Evolutionary conservation across 2,329 filamentous ascomycete species (phyloP).

Genomic region (Ophiostoma quercus): DNA sequence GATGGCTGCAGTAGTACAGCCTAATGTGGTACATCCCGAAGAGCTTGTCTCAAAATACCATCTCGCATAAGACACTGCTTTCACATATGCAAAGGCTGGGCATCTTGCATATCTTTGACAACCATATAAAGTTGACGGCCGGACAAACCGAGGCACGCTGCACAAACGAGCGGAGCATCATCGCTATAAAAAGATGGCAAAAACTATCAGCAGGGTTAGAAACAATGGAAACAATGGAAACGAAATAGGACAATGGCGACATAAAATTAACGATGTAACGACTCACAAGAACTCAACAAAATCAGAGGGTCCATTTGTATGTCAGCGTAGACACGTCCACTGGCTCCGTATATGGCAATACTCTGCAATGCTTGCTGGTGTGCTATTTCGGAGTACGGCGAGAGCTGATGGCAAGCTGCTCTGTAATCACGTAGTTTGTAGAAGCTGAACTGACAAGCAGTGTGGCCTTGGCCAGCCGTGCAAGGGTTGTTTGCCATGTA

Average conservation of each 20-base stretch:
- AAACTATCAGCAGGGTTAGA: background rate
- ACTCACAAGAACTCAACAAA: background rate
- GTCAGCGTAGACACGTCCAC: background rate
- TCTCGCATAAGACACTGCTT: background rate
- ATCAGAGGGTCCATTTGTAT: background rate
- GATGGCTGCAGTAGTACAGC: background rate
- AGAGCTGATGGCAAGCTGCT: background rate
- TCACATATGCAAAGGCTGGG: background rate
- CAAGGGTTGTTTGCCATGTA: constrained; percentile 9
- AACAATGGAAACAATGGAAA: background rate
- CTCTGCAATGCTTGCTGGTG: background rate
- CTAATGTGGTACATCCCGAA: background rate
- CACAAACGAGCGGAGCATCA: background rate
- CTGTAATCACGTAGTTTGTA: no score
- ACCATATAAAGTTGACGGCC: background rate
- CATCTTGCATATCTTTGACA: background rate
- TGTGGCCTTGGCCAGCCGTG: background rate
- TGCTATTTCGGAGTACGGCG: background rate
- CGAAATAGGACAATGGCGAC: background rate
- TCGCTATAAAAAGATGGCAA: background rate
- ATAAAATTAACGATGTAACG: constrained; percentile 5
- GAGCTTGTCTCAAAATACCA: background rate
- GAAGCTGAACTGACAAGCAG: background rate
- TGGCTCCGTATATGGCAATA: background rate
- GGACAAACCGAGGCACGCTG: background rate